Evolutionary conservation across 331 rosid genomes (phyloP).

Genomic region (Saraca asoca): DNA sequence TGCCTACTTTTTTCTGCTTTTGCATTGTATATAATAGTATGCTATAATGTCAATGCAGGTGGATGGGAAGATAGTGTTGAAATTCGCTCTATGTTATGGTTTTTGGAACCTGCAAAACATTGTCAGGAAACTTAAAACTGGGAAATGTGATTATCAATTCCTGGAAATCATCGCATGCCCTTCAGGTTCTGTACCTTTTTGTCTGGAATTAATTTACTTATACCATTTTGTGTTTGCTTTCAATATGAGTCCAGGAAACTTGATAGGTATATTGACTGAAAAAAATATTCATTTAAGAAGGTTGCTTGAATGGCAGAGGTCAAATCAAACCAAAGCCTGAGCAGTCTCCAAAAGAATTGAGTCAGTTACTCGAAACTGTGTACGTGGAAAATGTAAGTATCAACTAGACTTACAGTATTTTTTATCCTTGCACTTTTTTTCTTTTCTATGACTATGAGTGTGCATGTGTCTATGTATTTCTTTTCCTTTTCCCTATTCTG

Average conservation of each 20-base stretch:
- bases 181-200: slow-evolving; percentile 57
- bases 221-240: not conserved
- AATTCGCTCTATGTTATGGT: slow-evolving; percentile 87
- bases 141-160: slow-evolving; percentile 83
- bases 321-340: slow-evolving; percentile 84
- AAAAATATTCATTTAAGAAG: slow-evolving; percentile 41
- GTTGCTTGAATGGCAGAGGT: slow-evolving; percentile 99
- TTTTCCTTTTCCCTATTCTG: too few species aligned
- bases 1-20: too few species aligned
- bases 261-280: slow-evolving; percentile 18
- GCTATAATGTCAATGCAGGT: slow-evolving; percentile 56
- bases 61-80: slow-evolving; percentile 76
- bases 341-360: slow-evolving; percentile 71
- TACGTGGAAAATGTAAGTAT: too few species aligned
- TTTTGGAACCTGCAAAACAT: slow-evolving; percentile 86
- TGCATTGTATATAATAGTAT: too few species aligned
- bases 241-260: not conserved
- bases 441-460: not conserved
- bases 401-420: too few species aligned
- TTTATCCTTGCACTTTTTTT: not conserved
- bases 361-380: slow-evolving; percentile 65
- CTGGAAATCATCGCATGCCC: slow-evolving; percentile 99
- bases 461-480: too few species aligned
- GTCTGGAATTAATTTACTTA: too few species aligned
- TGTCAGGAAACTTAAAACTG: slow-evolving; percentile 75